phyloP scores from a whole-genome alignment of 176 grass and related monocot genomes.

The Otatea glauca region DNA sequence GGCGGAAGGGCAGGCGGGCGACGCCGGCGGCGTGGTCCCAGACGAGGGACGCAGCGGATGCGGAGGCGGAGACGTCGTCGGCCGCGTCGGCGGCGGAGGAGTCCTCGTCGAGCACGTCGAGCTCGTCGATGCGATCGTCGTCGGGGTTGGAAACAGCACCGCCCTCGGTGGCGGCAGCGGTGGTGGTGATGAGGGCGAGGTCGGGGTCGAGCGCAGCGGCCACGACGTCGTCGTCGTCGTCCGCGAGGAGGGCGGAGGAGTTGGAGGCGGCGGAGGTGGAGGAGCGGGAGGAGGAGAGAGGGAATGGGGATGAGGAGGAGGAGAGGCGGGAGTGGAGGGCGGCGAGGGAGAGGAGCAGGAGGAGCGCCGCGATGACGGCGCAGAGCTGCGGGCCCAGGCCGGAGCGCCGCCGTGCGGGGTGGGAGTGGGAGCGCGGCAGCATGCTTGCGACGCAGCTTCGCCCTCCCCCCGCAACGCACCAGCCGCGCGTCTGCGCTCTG shows the following conservation, averaged over 20 bases:
- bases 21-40: conserved; percentile 87
- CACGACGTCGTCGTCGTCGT: conserved; percentile 44
- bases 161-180: conserved; percentile 1
- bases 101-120: conserved; percentile 81
- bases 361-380: conserved; percentile 68
- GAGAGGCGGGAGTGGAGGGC: conserved; percentile 84
- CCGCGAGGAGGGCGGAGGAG: conserved; percentile 44
- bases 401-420: conserved; percentile 70
- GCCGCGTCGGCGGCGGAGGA: conserved; percentile 22
- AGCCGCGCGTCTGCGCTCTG: conserved; percentile 27
- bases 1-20: conserved; percentile 77
- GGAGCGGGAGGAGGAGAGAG: conserved; percentile 38
- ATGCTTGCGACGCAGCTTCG: conserved; percentile 45
- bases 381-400: conserved; percentile 70
- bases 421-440: conserved; percentile 69
- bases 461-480: conserved; percentile 10
- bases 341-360: conserved; percentile 79
- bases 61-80: conserved; percentile 32
- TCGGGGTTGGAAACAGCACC: conserved; percentile 30
- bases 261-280: conserved; percentile 21
- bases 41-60: conserved; percentile 48
- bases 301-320: conserved; percentile 41
- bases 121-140: conserved; percentile 85
- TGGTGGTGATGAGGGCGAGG: conserved; percentile 36
- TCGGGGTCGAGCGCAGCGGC: conserved; percentile 42